Conservation (phyloP, 1,284 basidiomycete species). For the Sporisorium reilianum region DNA sequence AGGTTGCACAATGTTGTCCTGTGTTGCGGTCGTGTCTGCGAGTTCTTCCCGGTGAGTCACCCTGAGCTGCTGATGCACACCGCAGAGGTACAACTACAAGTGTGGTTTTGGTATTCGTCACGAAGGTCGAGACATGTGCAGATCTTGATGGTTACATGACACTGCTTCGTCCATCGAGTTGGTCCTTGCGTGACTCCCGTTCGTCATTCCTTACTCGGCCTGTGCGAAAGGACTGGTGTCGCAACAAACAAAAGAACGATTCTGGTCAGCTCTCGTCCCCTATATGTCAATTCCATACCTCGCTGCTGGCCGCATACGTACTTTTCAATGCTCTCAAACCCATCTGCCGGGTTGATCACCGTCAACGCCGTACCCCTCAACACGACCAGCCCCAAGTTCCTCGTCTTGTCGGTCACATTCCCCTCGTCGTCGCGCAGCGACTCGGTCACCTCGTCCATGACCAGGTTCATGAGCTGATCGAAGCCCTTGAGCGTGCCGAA, state of each 20-base stretch:
- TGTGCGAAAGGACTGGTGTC: slow-evolving; percentile 55
- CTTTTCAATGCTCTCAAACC: slow-evolving; percentile 68
- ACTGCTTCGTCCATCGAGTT: background rate
- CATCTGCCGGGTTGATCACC: slow-evolving; percentile 67
- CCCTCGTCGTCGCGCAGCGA: slow-evolving; percentile 71
- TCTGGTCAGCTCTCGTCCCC: background rate
- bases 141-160: background rate
- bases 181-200: background rate
- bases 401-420: slow-evolving; percentile 54
- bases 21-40: background rate
- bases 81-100: slow-evolving; percentile 6
- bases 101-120: slow-evolving; percentile 4
- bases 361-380: slow-evolving; percentile 66
- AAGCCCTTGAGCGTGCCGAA: slow-evolving; percentile 92
- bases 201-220: slow-evolving; percentile 35
- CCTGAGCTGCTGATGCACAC: no score
- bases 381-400: slow-evolving; percentile 64
- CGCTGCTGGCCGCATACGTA: no score
- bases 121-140: background rate
- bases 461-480: slow-evolving; percentile 95
- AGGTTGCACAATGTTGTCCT: background rate
- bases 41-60: no score
- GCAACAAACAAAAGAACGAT: background rate
- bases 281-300: no score
- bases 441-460: slow-evolving; percentile 89